Evolutionary conservation across 2,329 filamentous ascomycete genomes (phyloP).

Genomic region (Fusarium sp.): DNA sequence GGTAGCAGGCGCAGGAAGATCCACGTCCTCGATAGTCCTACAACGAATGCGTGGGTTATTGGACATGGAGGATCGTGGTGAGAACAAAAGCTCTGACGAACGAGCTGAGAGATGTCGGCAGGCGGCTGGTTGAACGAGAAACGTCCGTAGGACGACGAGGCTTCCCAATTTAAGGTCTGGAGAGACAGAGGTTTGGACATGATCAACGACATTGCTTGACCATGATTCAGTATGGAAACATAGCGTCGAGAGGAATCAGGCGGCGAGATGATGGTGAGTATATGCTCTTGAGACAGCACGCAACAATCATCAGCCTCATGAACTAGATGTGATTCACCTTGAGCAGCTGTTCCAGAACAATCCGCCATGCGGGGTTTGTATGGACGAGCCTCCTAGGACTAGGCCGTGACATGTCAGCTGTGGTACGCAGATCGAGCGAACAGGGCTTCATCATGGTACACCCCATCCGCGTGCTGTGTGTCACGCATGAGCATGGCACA

Average conservation of each 20-base stretch:
- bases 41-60: slow-evolving; percentile 16
- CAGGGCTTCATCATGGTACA: slow-evolving; percentile 3
- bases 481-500: slow-evolving; percentile 23
- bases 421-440: slow-evolving; percentile 13
- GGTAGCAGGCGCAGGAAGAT: slow-evolving; percentile 56
- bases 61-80: slow-evolving; percentile 37
- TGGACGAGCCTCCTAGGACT: slow-evolving; percentile 8
- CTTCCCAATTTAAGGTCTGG: slow-evolving; percentile 12
- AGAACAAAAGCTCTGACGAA: neutral
- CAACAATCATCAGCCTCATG: slow-evolving; percentile 1
- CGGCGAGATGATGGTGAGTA: slow-evolving; percentile 11
- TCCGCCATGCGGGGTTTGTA: slow-evolving; percentile 3
- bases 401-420: slow-evolving; percentile 9
- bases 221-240: slow-evolving; percentile 24
- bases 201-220: slow-evolving; percentile 7
- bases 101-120: neutral
- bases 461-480: slow-evolving; percentile 12
- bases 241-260: neutral
- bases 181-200: slow-evolving; percentile 3
- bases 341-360: neutral
- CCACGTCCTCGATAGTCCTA: slow-evolving; percentile 44
- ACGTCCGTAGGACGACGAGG: neutral
- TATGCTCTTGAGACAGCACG: neutral
- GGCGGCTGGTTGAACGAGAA: slow-evolving; percentile 1
- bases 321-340: slow-evolving; percentile 27